These are phyloP conservation scores for Entrophospora sp. DNA, from an alignment of 192 early-diverging fungal species.

Conservation along the genomic window DNA sequence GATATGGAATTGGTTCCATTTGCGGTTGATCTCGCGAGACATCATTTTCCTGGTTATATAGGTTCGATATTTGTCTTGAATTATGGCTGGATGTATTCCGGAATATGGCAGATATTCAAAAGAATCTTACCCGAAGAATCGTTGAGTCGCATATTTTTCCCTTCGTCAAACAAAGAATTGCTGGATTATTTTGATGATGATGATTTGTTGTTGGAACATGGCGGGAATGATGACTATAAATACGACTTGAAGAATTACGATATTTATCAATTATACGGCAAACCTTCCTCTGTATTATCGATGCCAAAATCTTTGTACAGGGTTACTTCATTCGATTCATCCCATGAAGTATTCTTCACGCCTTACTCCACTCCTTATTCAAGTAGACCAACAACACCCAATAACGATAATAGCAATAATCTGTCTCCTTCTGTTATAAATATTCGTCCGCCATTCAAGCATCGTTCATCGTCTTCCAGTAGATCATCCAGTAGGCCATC, in stretches of 20 bases:
- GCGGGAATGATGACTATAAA: neutral
- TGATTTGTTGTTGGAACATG: slow-evolving; percentile 19
- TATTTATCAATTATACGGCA: neutral
- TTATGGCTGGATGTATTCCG: slow-evolving; percentile 39
- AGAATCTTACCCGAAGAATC: slow-evolving; percentile 26
- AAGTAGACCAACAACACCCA: neutral
- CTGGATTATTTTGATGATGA: slow-evolving; percentile 19
- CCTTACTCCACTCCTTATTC: neutral
- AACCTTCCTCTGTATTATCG: neutral
- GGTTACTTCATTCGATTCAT: neutral
- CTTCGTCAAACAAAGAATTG: slow-evolving; percentile 21
- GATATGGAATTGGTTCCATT: neutral
- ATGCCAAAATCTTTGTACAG: neutral
- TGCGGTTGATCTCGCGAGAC: neutral
- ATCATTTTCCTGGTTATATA: slow-evolving; percentile 1
- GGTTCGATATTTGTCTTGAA: slow-evolving; percentile 25
- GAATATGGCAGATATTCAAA: slow-evolving; percentile 35
- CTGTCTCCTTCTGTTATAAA: too few relatives aligned
- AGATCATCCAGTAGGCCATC: neutral
- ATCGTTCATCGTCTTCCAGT: neutral
- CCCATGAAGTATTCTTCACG: neutral
- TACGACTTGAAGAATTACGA: neutral
- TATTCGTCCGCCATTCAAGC: neutral
- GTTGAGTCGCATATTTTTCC: slow-evolving; percentile 24
- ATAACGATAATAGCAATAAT: too few relatives aligned